These are phyloP conservation scores for Colletotrichum tabaci DNA, from an alignment of 2,329 filamentous ascomycete species.

Conservation along the genomic window DNA sequence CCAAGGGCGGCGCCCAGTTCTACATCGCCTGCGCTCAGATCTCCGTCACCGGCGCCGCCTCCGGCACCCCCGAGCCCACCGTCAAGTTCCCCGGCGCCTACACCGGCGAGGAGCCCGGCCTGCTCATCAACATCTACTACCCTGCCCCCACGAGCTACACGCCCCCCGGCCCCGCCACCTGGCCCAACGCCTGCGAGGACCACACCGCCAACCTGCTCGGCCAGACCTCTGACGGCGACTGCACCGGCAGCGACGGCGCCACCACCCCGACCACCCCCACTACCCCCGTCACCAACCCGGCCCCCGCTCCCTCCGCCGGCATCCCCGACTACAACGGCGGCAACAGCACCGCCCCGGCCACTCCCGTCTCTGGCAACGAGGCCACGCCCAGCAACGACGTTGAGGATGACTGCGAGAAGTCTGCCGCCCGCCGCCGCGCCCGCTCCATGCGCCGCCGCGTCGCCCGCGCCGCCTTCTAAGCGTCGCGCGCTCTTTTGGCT, in stretches of 20 bases:
- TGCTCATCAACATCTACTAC: slow-evolving; percentile 55
- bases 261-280: slow-evolving; percentile 33
- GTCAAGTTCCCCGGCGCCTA: slow-evolving; percentile 54
- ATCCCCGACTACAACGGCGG: slow-evolving; percentile 38
- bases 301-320: slow-evolving; percentile 39
- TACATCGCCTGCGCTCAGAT: slow-evolving; percentile 56
- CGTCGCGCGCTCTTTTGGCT: neutral
- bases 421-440: slow-evolving; percentile 35
- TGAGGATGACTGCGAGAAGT: slow-evolving; percentile 30
- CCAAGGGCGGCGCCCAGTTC: slow-evolving; percentile 54
- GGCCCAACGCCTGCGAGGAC: slow-evolving; percentile 54
- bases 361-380: neutral
- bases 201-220: slow-evolving; percentile 55
- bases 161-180: slow-evolving; percentile 51
- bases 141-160: slow-evolving; percentile 51
- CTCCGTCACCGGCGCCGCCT: slow-evolving; percentile 51
- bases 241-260: slow-evolving; percentile 47
- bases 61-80: slow-evolving; percentile 48
- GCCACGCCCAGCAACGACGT: neutral
- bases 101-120: slow-evolving; percentile 51
- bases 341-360: slow-evolving; percentile 32
- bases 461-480: slow-evolving; percentile 27
- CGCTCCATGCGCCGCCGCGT: slow-evolving; percentile 36
- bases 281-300: slow-evolving; percentile 8
- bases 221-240: slow-evolving; percentile 53